Base-by-base conservation (phyloP, 495 filamentous ascomycete species). In the Penicillium cosmopolitanum region DNA sequence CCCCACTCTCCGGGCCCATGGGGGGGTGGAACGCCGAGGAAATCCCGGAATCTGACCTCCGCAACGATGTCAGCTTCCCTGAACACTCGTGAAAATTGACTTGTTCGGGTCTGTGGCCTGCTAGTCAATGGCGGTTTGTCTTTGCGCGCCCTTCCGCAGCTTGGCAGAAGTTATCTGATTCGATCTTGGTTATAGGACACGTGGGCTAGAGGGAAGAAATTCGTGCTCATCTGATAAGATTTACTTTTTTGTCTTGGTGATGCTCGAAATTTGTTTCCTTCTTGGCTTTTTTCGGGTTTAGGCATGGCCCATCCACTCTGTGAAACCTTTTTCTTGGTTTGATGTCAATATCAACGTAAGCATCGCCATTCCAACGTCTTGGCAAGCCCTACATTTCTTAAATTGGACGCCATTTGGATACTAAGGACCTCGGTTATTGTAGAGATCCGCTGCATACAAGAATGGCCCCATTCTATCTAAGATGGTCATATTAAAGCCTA, bases 161-260 rank as follows among this genome's bases (percentile, higher is more conserved):
- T 66, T 69, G 58, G 66, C 55, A 47, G 44, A 53, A 28, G n/a
- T 57, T 66, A 64, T 62, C 62, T 68, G 66, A 68, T 64, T 62
- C 56, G 53, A 43, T n/a, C 43, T 19, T 42, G 16, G n/a, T 19
- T 44, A 9, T 44, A 16, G 19, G 15, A 16, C 47, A 18, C 31
- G 42, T 21, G 4, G 10, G 25, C 42, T 16, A 33, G 23, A 11
- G 34, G 36, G 48, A n/a, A 31, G 36, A 23, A 15, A 19, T 19
- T 52, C 19, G 15, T 13, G 23, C 21, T 44, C 47, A 42, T 58
- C 34, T 43, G 36, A 52, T 44, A 44, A 44, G 42, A 46, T 52
- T 51, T 21, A 38, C 36, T 25, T 15, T 44, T 16, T 2, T 33
- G 48, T 8, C 16, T 16, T 44, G 8, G n/a, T 5, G 7, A 16